A percentile compares a stretch with the other conserved stretches of the same genome.
Evolutionary conservation across 1,284 basidiomycete species (phyloP).

Genomic region (Apiotrichum laibachii): DNA sequence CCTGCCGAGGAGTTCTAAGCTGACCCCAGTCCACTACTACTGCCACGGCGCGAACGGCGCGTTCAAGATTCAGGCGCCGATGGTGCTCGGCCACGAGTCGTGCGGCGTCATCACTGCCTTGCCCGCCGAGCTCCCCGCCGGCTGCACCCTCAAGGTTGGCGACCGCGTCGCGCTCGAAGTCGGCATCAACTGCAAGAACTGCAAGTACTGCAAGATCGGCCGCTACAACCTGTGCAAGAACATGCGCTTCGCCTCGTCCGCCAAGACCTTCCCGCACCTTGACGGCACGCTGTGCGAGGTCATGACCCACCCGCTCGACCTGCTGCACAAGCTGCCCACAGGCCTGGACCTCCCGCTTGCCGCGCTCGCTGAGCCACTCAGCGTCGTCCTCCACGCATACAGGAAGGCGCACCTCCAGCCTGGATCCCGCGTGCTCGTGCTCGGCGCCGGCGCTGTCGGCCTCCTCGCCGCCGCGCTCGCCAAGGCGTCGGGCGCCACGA

Average conservation of each 20-base stretch:
- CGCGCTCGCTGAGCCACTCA: constrained; percentile 85
- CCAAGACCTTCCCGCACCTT: constrained; percentile 87
- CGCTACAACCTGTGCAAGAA: constrained; percentile 88
- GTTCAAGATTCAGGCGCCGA: constrained; percentile 73
- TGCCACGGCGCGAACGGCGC: constrained; percentile 83
- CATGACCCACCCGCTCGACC: constrained; percentile 82
- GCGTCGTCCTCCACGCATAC: constrained; percentile 80
- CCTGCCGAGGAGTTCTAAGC: not conserved
- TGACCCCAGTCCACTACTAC: constrained; percentile 75
- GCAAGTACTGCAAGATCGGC: constrained; percentile 58
- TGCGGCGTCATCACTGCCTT: constrained; percentile 61
- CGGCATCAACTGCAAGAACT: constrained; percentile 76
- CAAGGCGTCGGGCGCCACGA: constrained; percentile 65
- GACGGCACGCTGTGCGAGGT: constrained; percentile 85
- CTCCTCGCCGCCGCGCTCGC: constrained; percentile 79
- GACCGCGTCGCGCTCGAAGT: constrained; percentile 93
- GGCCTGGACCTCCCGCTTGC: constrained; percentile 71
- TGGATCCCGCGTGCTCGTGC: constrained; percentile 74
- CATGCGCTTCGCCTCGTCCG: constrained; percentile 82
- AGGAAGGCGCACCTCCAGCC: constrained; percentile 63
- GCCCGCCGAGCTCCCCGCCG: constrained; percentile 29
- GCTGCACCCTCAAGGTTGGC: constrained; percentile 62
- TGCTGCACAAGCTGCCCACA: constrained; percentile 84
- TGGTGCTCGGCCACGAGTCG: constrained; percentile 90
- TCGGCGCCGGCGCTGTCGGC: constrained; percentile 89